Percentiles rank a stretch among this genome's conserved stretches.
phyloP scores from a whole-genome alignment of 1,284 basidiomycete genomes.

The Cryptococcus floricola region DNA sequence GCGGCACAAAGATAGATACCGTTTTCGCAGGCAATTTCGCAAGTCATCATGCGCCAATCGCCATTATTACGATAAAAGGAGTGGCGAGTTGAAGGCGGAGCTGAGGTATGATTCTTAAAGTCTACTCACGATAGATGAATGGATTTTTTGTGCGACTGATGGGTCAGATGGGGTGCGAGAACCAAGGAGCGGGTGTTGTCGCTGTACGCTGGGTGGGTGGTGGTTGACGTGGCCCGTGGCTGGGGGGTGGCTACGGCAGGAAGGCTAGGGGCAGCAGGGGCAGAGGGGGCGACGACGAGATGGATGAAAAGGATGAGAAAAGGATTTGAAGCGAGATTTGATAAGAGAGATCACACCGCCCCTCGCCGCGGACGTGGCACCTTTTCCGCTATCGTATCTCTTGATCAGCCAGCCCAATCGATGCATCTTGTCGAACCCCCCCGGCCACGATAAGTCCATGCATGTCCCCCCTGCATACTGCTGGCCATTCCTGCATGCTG shows the following conservation, averaged over 20 bases:
- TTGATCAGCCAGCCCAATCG: neutral
- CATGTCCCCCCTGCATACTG: too few species aligned
- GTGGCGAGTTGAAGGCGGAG: too few species aligned
- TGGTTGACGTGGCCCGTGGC: neutral
- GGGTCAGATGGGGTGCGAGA: neutral
- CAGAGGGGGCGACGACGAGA: neutral
- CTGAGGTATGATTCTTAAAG: too few species aligned
- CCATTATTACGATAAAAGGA: too few species aligned
- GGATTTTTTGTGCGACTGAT: too few species aligned
- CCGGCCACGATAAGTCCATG: neutral
- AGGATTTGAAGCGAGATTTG: conserved; percentile 4
- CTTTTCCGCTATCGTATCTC: neutral
- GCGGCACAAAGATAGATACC: too few species aligned
- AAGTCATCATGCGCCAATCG: too few species aligned
- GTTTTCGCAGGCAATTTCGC: too few species aligned
- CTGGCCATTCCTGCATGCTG: too few species aligned
- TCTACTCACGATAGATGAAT: too few species aligned
- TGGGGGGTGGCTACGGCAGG: too few species aligned
- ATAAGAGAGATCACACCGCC: conserved; percentile 2
- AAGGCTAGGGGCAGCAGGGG: too few species aligned
- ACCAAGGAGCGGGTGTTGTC: neutral
- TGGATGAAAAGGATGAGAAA: neutral
- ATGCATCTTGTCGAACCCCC: neutral
- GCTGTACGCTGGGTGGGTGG: neutral
- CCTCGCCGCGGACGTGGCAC: neutral